Conservation (phyloP, 768 basidiomycete genomes). For the Pholiota conissans region DNA sequence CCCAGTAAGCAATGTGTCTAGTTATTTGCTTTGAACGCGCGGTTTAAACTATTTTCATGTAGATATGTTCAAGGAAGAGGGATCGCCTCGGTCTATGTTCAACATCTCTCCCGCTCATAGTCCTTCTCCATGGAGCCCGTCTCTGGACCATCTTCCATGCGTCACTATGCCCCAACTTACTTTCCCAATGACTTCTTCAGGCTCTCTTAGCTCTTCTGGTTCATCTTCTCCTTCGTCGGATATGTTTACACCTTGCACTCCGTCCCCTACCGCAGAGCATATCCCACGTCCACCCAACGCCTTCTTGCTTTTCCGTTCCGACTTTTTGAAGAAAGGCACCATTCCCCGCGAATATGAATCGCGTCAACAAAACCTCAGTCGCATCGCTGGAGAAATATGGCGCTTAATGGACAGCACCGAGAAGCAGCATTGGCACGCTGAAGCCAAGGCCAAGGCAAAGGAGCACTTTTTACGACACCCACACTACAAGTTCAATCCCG, state of each 20-base stretch:
- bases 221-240: conserved; percentile 37
- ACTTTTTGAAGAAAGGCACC: conserved; percentile 48
- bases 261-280: not conserved
- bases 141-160: not conserved
- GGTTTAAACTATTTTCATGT: not conserved
- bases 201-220: conserved; percentile 8
- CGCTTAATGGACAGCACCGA: conserved; percentile 47
- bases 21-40: not conserved
- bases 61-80: not conserved
- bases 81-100: not conserved
- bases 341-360: conserved; percentile 53
- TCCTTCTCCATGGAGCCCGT: not conserved
- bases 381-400: conserved; percentile 73
- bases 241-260: not conserved
- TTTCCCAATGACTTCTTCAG: not conserved
- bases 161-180: not conserved
- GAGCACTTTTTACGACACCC: not conserved
- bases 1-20: not conserved
- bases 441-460: conserved; percentile 32
- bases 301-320: conserved; percentile 81
- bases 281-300: conserved; percentile 71
- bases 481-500: not conserved
- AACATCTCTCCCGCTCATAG: not conserved
- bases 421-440: conserved; percentile 43
- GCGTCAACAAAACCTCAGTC: conserved; percentile 73